Percentiles rank a stretch among this genome's conserved stretches.
phyloP scores from a whole-genome alignment of 768 basidiomycete species.

The Lactarius sanguifluus region DNA sequence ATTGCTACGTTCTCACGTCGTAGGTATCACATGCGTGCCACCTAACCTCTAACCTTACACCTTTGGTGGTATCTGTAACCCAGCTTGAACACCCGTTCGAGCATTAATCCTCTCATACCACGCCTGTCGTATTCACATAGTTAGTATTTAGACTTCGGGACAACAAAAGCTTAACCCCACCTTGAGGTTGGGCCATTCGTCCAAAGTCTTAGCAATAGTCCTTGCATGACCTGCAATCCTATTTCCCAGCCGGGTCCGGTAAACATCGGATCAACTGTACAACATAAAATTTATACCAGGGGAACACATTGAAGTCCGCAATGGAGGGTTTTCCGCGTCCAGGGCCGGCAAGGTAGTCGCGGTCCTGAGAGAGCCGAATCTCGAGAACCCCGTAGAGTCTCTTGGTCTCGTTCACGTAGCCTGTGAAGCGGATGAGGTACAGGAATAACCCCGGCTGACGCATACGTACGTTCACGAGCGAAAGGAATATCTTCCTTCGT shows the following conservation, averaged over 20 bases:
- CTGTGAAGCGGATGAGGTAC: conserved; percentile 38
- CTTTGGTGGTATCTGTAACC: conserved; percentile 39
- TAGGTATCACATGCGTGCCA: neutral
- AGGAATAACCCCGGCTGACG: neutral
- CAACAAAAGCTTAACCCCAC: conserved; percentile 33
- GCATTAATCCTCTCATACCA: conserved; percentile 44
- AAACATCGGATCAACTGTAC: neutral
- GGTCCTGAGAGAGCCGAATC: conserved; percentile 58
- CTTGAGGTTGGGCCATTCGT: conserved; percentile 64
- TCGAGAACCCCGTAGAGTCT: conserved; percentile 84
- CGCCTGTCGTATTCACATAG: conserved; percentile 32
- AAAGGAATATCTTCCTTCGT: conserved; percentile 71
- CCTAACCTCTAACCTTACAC: conserved; percentile 31
- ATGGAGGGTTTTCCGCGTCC: conserved; percentile 65
- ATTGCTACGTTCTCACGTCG: neutral
- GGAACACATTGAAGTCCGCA: conserved; percentile 67
- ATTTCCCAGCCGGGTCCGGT: neutral
- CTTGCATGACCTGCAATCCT: conserved; percentile 56
- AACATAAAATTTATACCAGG: conserved; percentile 48
- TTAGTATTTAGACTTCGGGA: neutral
- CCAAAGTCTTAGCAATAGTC: conserved; percentile 55
- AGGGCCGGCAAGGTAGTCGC: conserved; percentile 80
- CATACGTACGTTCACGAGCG: conserved; percentile 56
- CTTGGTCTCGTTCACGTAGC: conserved; percentile 79
- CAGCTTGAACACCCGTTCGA: conserved; percentile 38